Percentiles rank a stretch among this genome's conserved stretches.
Conservation (phyloP, 75 land plant species). For the Cupressus sempervirens region DNA sequence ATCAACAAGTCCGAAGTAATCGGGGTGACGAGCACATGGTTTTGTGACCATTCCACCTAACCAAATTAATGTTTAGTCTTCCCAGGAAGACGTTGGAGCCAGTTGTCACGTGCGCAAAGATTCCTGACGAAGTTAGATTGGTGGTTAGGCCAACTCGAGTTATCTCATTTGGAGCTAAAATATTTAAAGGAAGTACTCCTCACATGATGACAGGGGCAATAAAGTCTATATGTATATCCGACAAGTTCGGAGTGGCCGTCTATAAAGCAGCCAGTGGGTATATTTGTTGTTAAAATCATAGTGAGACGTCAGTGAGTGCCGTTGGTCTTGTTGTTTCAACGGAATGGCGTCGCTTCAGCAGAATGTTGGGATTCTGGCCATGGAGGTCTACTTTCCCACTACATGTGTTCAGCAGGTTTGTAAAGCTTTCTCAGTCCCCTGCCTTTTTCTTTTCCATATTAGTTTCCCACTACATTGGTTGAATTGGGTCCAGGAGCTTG, state of each 20-base stretch:
- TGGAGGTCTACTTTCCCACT: slow-evolving; percentile 97
- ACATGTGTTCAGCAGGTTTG: slow-evolving; percentile 81
- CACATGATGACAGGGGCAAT: neutral
- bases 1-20: too few relatives aligned
- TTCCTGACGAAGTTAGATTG: neutral
- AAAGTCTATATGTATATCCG: neutral
- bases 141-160: neutral
- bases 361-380: slow-evolving; percentile 88
- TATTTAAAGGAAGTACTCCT: too few relatives aligned
- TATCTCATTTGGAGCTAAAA: neutral
- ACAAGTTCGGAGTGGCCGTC: neutral
- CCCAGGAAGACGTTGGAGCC: neutral
- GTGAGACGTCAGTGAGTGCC: too few relatives aligned
- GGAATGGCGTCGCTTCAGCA: slow-evolving; percentile 36
- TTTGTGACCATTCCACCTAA: too few relatives aligned
- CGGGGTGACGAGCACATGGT: too few relatives aligned
- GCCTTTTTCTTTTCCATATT: slow-evolving; percentile 1
- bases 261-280: neutral
- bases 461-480: neutral
- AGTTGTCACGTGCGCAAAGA: neutral
- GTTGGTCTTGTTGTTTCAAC: neutral
- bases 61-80: too few relatives aligned
- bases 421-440: neutral
- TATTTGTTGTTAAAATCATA: neutral
- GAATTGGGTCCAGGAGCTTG: neutral